Base-by-base conservation (phyloP, 345 rosid genomes). In the Arabis alpina region DNA sequence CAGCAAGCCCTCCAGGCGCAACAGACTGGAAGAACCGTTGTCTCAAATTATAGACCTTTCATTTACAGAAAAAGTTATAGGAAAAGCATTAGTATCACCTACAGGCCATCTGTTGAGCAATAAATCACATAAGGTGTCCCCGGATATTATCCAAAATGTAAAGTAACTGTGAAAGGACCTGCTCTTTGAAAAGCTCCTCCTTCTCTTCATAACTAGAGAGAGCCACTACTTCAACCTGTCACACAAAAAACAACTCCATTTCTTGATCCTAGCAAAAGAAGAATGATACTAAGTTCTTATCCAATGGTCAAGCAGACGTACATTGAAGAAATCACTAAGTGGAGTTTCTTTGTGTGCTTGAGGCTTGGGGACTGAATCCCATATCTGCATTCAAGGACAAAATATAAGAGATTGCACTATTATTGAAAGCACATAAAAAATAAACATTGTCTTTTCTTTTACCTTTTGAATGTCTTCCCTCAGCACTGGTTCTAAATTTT, bases 381-480 rank as follows among this genome's bases (percentile, higher is more conserved):
- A 94, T 80, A 94, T 94, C 99, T 94, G 87, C 80, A 76, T 68
- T 63, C 43, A 67, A 68, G 61, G 34, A 61, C 36, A 55, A 56
- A 9, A 23, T 40, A 27, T 60, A 65, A 70, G 66, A 64, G 39
- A 42, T 37, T 74, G 58, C 68, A 57, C 3, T 37, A 10, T 11
- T 44, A 27, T 19, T 32, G 56, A 54, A 76, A 70, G 34, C 54
- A 66, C 65, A 68, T 42, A 34, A 53, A 64, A 71, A 39, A 76
- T 76, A 27, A 8, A 49, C 6, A 40, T 28, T 19, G 55, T 70
- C 71, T 64, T 34, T 14, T 32, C 16, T 50, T 34, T 56, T 49
- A 88, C 98, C 98, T 94, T 94, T 75, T 94, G 97, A 82, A 94
- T 87, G 77, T 94, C 99, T 86, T 89, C 99, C 80, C 96, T 85